Conservation (phyloP, 306 rosid genomes). For the Casuarina equisetifolia region DNA sequence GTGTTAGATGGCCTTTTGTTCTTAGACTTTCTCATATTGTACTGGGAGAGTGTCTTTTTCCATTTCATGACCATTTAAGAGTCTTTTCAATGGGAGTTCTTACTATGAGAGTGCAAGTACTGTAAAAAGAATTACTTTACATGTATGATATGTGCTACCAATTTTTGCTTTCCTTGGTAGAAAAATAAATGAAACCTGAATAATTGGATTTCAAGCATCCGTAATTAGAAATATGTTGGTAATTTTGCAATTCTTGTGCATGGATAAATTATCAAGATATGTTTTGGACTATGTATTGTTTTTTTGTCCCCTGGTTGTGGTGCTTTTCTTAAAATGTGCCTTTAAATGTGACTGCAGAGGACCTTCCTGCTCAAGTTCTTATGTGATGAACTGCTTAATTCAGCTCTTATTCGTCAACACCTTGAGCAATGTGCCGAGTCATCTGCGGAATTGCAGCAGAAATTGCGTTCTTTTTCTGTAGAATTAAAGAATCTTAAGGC, state of each 20-base stretch:
- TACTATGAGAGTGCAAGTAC: not conserved
- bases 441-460: conserved; percentile 81
- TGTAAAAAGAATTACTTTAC: not conserved
- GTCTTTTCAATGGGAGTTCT: not conserved
- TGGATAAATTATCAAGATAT: conserved; percentile 9
- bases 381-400: conserved; percentile 88
- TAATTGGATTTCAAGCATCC: not conserved
- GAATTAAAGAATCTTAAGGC: conserved; percentile 90
- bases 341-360: conserved; percentile 64
- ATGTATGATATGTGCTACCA: not conserved
- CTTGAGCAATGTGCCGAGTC: conserved; percentile 88
- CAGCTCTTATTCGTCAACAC: conserved; percentile 75
- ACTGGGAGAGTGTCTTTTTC: too few species aligned
- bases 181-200: not conserved
- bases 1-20: not conserved
- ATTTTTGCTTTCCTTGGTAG: not conserved
- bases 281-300: conserved; percentile 13
- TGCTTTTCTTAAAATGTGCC: conserved; percentile 2
- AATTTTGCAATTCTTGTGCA: conserved; percentile 14
- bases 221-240: not conserved
- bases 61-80: not conserved
- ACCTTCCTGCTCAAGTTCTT: conserved; percentile 74
- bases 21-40: not conserved
- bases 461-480: conserved; percentile 59
- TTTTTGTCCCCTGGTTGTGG: conserved; percentile 16